Evolutionary conservation across 2,329 filamentous ascomycete genomes (phyloP).

Genomic region (Furcasterigmium furcatum): DNA sequence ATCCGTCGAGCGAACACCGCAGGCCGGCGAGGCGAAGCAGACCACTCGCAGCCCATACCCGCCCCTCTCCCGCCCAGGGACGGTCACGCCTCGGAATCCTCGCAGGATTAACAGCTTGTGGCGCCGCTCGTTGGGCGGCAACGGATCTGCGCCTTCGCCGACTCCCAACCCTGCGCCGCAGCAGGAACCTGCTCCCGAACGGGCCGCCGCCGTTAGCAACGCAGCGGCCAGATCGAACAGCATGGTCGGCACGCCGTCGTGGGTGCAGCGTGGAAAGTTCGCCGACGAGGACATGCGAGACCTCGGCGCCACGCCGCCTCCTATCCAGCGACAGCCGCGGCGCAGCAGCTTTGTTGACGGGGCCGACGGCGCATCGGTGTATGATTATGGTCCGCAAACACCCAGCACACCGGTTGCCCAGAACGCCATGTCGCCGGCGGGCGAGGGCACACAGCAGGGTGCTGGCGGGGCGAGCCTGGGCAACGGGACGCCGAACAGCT

Average conservation of each 20-base stretch:
- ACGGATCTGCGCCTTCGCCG: constrained; percentile 14
- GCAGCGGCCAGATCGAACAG: constrained; percentile 1
- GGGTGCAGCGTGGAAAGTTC: constrained; percentile 27
- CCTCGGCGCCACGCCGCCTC: constrained; percentile 50
- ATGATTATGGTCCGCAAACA: not conserved
- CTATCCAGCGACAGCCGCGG: constrained; percentile 44
- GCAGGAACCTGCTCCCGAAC: constrained; percentile 2
- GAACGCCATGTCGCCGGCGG: constrained; percentile 1
- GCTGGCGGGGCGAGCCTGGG: constrained; percentile 7
- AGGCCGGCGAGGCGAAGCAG: constrained; percentile 21
- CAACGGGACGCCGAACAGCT: constrained; percentile 3
- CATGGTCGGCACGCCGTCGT: constrained; percentile 35
- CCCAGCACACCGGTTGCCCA: constrained; percentile 4
- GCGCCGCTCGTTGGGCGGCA: constrained; percentile 43
- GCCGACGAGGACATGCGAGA: constrained; percentile 32
- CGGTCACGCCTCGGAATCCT: constrained; percentile 36
- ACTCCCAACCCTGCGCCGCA: constrained; percentile 15
- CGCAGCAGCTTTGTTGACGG: constrained; percentile 9
- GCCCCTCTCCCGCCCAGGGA: constrained; percentile 30
- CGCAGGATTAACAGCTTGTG: constrained; percentile 48
- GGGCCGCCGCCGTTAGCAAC: not conserved
- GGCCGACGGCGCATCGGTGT: constrained; percentile 8
- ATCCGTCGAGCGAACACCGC: constrained; percentile 18
- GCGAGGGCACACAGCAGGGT: constrained; percentile 1
- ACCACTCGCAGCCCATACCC: constrained; percentile 40